Percentiles rank a stretch among this genome's conserved stretches.
These are phyloP conservation scores for Boechera stricta DNA, from an alignment of 345 rosid species.

Conservation along the genomic window DNA sequence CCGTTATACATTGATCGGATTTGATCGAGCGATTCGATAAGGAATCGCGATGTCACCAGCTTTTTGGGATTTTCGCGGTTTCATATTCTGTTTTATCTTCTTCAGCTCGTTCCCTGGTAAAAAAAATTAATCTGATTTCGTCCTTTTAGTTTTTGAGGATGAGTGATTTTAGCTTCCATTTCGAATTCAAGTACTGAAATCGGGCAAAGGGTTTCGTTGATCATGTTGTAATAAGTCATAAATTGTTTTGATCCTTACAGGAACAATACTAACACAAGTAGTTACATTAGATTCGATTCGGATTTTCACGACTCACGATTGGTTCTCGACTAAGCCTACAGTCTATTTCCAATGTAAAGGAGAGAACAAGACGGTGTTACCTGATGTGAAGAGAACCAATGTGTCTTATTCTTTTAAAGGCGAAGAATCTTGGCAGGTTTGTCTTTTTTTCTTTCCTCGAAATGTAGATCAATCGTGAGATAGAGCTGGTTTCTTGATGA, in stretches of 20 bases:
- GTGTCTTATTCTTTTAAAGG: conserved; percentile 60
- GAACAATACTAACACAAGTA: conserved; percentile 49
- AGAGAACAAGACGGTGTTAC: conserved; percentile 61
- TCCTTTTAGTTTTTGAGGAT: not conserved
- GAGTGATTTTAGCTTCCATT: not conserved
- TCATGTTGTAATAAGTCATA: not conserved
- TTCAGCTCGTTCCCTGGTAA: conserved; percentile 43
- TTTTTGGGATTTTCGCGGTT: conserved; percentile 30
- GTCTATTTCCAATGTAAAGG: conserved; percentile 73
- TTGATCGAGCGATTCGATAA: conserved; percentile 14
- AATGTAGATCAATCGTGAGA: conserved; percentile 6
- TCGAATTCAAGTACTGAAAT: not conserved
- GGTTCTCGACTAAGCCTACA: conserved; percentile 53
- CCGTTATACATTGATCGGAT: conserved; percentile 9
- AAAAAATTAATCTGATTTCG: not conserved
- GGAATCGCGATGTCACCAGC: conserved; percentile 34
- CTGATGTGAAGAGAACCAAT: conserved; percentile 57
- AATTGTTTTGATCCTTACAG: conserved; percentile 40
- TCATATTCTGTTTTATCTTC: conserved; percentile 34
- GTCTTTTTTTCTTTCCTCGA: not conserved
- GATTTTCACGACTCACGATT: conserved; percentile 62
- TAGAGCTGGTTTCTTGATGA: not conserved
- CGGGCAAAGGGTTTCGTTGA: not conserved
- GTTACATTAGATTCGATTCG: conserved; percentile 62
- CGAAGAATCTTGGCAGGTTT: conserved; percentile 86